phyloP scores from a whole-genome alignment of 2,329 filamentous ascomycete species.

The Fusarium bactridioides region DNA sequence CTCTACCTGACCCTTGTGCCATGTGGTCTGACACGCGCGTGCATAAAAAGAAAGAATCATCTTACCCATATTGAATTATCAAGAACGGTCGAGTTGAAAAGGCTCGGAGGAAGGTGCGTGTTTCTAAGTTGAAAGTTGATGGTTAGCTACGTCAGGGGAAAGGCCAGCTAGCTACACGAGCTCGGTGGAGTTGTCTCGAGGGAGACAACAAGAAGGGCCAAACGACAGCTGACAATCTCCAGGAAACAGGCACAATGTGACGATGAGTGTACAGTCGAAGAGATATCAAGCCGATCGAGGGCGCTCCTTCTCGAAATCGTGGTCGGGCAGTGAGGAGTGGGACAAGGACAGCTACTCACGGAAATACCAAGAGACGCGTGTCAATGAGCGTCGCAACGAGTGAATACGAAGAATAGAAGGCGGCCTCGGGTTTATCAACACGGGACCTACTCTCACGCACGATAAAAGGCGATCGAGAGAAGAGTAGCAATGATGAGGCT shows the following conservation, averaged over 20 bases:
- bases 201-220: conserved; percentile 9
- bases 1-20: conserved; percentile 30
- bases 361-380: conserved; percentile 45
- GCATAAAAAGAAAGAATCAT: conserved; percentile 45
- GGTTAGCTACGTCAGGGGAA: conserved; percentile 41
- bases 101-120: conserved; percentile 44
- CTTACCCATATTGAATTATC: conserved; percentile 55
- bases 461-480: conserved; percentile 41
- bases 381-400: conserved; percentile 45
- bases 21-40: conserved; percentile 34
- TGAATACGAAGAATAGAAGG: conserved; percentile 41
- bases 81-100: conserved; percentile 47
- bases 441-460: conserved; percentile 41
- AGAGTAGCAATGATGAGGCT: conserved; percentile 50
- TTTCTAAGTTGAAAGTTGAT: conserved; percentile 30
- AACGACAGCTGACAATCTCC: neutral
- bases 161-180: conserved; percentile 37
- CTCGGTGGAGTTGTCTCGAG: conserved; percentile 14
- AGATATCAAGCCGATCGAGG: conserved; percentile 18
- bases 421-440: conserved; percentile 32
- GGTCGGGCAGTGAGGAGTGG: conserved; percentile 25
- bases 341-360: conserved; percentile 40
- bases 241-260: conserved; percentile 7
- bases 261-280: conserved; percentile 1
- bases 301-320: conserved; percentile 25